These are phyloP conservation scores for Mycena kentingensis DNA, from an alignment of 768 basidiomycete species.

Conservation along the genomic window DNA sequence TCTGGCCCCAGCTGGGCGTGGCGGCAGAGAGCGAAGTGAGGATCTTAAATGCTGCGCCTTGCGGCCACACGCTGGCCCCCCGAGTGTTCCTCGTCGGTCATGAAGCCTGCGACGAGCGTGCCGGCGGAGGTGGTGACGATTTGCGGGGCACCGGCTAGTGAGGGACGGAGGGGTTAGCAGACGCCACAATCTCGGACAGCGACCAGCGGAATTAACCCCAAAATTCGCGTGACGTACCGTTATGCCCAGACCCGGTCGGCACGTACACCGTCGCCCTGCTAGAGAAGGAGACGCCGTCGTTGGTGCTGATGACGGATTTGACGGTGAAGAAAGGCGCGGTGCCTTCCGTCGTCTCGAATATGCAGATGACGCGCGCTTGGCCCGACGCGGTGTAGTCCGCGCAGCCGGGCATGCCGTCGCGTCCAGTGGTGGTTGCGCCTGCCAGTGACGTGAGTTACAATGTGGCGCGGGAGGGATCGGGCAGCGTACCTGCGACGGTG, in stretches of 20 bases:
- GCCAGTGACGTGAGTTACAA: no score
- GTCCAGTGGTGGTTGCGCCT: conserved; percentile 24
- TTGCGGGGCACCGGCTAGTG: conserved; percentile 22
- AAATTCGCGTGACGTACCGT: no score
- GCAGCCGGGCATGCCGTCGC: conserved; percentile 27
- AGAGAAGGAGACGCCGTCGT: conserved; percentile 22
- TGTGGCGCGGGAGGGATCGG: no score
- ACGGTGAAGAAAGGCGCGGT: conserved; percentile 18
- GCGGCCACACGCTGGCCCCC: no score
- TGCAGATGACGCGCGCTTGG: conserved; percentile 17
- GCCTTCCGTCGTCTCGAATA: conserved; percentile 28
- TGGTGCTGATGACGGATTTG: conserved; percentile 23
- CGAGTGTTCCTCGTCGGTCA: conserved; percentile 29
- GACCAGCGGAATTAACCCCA: background rate
- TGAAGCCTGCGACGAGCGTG: conserved; percentile 23
- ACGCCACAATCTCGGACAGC: no score
- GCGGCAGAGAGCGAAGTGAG: background rate
- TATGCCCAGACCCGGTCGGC: conserved; percentile 12
- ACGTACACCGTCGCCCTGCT: conserved; percentile 17
- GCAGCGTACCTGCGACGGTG: no score
- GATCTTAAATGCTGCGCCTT: no score
- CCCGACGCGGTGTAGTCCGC: conserved; percentile 6
- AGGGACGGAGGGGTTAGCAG: no score
- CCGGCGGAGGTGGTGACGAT: conserved; percentile 16
- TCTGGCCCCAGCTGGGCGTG: background rate